phyloP scores from a whole-genome alignment of 768 basidiomycete genomes.

The Porpolomopsis calyptriformis region DNA sequence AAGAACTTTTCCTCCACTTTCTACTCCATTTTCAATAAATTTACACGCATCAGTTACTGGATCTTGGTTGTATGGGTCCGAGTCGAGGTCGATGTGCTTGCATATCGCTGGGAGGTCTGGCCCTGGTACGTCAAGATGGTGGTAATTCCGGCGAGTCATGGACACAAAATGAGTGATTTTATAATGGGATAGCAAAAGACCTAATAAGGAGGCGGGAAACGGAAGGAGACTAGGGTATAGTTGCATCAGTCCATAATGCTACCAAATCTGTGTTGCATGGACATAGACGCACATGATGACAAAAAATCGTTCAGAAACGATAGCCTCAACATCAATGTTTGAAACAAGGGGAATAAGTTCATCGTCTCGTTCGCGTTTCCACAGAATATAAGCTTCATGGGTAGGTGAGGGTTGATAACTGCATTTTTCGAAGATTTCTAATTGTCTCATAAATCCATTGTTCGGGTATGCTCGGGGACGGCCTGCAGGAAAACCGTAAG shows the following conservation, averaged over 20 bases:
- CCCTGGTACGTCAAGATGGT: too few species aligned
- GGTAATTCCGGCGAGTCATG: too few species aligned
- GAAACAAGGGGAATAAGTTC: slow-evolving; percentile 45
- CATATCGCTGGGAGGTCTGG: neutral
- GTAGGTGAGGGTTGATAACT: slow-evolving; percentile 32
- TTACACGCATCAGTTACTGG: neutral
- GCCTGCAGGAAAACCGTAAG: slow-evolving; percentile 15
- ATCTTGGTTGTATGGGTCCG: neutral
- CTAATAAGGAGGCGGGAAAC: too few species aligned
- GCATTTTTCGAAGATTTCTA: slow-evolving; percentile 44
- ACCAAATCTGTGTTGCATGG: too few species aligned
- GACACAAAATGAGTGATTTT: too few species aligned
- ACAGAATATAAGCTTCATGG: slow-evolving; percentile 40
- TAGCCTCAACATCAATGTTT: slow-evolving; percentile 41
- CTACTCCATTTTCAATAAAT: neutral
- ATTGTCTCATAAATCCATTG: slow-evolving; percentile 49
- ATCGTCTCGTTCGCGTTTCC: slow-evolving; percentile 45
- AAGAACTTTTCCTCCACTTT: neutral
- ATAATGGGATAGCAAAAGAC: too few species aligned
- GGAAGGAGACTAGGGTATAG: too few species aligned
- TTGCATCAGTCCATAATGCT: too few species aligned
- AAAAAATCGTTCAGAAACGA: slow-evolving; percentile 39
- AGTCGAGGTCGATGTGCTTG: neutral
- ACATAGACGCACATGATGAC: too few species aligned
- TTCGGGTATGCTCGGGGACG: slow-evolving; percentile 36